A percentile compares a stretch with the other conserved stretches of the same genome.
These are phyloP conservation scores for Boechera retrofracta DNA, from an alignment of 345 rosid genomes.

Conservation along the genomic window DNA sequence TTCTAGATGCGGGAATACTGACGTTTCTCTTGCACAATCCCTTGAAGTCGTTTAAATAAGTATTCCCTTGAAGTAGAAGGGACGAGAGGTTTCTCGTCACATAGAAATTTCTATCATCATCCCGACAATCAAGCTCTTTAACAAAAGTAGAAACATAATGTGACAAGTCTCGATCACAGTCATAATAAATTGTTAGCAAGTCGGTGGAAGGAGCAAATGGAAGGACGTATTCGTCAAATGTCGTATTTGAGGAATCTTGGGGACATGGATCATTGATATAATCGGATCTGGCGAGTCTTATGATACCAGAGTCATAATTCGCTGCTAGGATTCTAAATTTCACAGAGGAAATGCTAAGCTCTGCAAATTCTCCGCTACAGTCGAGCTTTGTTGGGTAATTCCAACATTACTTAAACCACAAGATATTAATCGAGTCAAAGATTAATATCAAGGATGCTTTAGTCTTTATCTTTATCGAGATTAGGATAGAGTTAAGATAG, in stretches of 20 bases:
- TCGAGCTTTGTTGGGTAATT: background rate
- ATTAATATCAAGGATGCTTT: too few species aligned
- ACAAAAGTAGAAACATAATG: background rate
- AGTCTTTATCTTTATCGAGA: too few species aligned
- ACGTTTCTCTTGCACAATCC: slow-evolving; percentile 16
- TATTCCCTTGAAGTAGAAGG: background rate
- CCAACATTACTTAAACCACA: too few species aligned
- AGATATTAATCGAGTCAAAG: too few species aligned
- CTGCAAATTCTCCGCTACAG: background rate
- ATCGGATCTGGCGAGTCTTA: slow-evolving; percentile 44
- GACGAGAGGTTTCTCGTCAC: slow-evolving; percentile 1
- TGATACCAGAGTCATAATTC: background rate
- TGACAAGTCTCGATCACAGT: background rate
- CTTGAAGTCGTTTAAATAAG: background rate
- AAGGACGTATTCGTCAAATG: background rate
- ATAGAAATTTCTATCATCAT: slow-evolving; percentile 9
- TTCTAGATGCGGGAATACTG: slow-evolving; percentile 10
- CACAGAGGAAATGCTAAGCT: slow-evolving; percentile 33
- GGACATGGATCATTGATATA: slow-evolving; percentile 41
- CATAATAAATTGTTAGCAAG: slow-evolving; percentile 36
- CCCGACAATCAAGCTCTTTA: background rate
- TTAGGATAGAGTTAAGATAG: too few species aligned
- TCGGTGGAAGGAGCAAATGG: background rate
- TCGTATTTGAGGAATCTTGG: too few species aligned
- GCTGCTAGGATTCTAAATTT: slow-evolving; percentile 41